Evolutionary conservation across 345 rosid species (phyloP), one percentile per base, ranked within the genome.

Genomic region (Chamaenerion angustifolium): DNA sequence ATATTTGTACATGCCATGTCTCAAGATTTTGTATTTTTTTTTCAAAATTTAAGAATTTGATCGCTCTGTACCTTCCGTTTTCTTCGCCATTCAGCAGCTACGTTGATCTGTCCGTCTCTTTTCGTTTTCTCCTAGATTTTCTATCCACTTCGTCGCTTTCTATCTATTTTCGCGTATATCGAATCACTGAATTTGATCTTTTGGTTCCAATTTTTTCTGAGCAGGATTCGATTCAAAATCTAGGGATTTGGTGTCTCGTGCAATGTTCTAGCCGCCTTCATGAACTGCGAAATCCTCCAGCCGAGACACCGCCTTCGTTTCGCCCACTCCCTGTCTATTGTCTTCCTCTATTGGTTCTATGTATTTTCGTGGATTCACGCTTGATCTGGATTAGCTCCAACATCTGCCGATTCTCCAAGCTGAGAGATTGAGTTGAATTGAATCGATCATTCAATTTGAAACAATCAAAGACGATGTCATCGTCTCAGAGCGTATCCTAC

Each of bases 321-420:
- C 56, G 59, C 84, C 14, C 98, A 92, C 63, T 92, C 98, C 4
- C 82, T 87, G 63, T 90, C 98, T 11, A 95, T 90, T 63, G 95
- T 81, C 9, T 90, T 81, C 51, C 87, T 90, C 11, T 90, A 86
- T 80, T 83, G 93, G 77, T 79, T 88, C 27, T 86, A 86, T 73
- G 98, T 78, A 35, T 79, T 90, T 67, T 85, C 95, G 61, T 71
- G 67, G 75, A 68, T 6, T 61, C 42, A 25, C 27, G 64, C 49
- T 46, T 42, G 12, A 45, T 48, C 40, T 8, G 14, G 42, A 40
- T 12, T 27, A 11, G 41, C 12, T 43, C 11, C 8, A 6, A 19
- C 45, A 6, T 35, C 12, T n/a, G 23, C 5, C 37, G 11, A 3
- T 4, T 53, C 16, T 1, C 35, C 46, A 53, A 14, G 12, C 5